Conservation (phyloP, 2,329 filamentous ascomycete genomes). For the Monilinia fructicola region DNA sequence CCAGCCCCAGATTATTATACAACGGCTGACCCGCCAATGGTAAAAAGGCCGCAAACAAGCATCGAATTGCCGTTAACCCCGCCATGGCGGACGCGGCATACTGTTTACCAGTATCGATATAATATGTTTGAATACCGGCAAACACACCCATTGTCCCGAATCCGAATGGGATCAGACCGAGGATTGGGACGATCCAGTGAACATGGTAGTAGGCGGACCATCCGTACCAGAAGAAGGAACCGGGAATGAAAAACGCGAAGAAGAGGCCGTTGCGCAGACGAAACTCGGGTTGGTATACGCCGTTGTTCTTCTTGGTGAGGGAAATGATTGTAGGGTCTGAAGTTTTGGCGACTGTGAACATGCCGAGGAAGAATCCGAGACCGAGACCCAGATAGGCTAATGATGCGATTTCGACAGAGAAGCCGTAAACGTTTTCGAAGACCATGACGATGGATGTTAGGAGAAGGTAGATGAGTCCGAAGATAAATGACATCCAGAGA, state of each 20-base stretch:
- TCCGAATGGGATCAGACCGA: constrained; percentile 45
- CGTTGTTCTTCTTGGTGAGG: constrained; percentile 47
- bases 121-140: constrained; percentile 47
- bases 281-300: constrained; percentile 34
- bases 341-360: constrained; percentile 45
- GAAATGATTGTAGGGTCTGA: constrained; percentile 49
- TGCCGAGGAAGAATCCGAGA: constrained; percentile 45
- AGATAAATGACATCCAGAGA: constrained; percentile 29
- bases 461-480: constrained; percentile 37
- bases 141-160: constrained; percentile 46
- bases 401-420: constrained; percentile 45
- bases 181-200: constrained; percentile 47
- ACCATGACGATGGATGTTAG: constrained; percentile 33
- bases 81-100: constrained; percentile 45
- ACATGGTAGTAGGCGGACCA: constrained; percentile 46
- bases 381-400: constrained; percentile 50
- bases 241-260: constrained; percentile 46
- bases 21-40: constrained; percentile 50
- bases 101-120: constrained; percentile 44
- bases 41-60: constrained; percentile 49
- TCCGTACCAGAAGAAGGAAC: constrained; percentile 48
- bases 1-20: constrained; percentile 18
- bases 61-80: constrained; percentile 44
- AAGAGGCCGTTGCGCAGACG: constrained; percentile 47
- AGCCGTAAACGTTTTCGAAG: constrained; percentile 42